Percentiles rank a stretch among this genome's conserved stretches.
These are phyloP conservation scores for Euphorbia celastroides DNA, from an alignment of 441 rosid genomes.

Conservation along the genomic window DNA sequence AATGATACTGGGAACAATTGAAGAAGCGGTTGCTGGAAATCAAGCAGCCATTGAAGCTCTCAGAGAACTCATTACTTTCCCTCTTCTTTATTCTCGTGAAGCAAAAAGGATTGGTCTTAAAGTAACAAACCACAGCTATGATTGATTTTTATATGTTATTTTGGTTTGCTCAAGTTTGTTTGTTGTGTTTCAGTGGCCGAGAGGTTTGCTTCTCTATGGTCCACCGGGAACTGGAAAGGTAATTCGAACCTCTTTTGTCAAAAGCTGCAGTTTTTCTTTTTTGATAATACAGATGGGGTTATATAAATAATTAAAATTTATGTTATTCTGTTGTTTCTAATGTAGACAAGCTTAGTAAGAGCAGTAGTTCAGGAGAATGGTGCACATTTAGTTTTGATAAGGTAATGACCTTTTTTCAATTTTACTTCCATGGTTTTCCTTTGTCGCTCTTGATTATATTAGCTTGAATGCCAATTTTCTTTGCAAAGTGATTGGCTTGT, in stretches of 20 bases:
- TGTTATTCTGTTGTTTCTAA: conserved; percentile 12
- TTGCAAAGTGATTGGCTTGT: not conserved
- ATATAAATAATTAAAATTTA: not conserved
- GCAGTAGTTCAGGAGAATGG: conserved; percentile 78
- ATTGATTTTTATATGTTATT: not conserved
- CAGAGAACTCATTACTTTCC: conserved; percentile 70
- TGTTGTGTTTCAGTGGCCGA: conserved; percentile 56
- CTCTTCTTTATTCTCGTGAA: conserved; percentile 56
- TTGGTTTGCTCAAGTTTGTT: not conserved
- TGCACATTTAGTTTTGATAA: conserved; percentile 69
- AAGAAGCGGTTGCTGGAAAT: conserved; percentile 73
- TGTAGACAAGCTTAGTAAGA: conserved; percentile 89
- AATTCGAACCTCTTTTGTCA: not conserved
- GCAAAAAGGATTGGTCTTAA: conserved; percentile 78
- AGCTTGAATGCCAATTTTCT: not conserved
- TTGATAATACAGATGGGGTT: not conserved
- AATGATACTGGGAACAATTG: conserved; percentile 23
- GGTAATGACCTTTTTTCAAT: conserved; percentile 35
- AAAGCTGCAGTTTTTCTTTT: not conserved
- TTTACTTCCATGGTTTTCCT: conserved; percentile 1
- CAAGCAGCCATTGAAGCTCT: conserved; percentile 68
- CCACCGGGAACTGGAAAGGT: conserved; percentile 94
- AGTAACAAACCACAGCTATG: conserved; percentile 24
- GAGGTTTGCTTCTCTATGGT: conserved; percentile 75
- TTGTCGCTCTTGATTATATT: not conserved